phyloP scores from a whole-genome alignment of 305 asterid genomes.

The Solanum aculeatissimum region DNA sequence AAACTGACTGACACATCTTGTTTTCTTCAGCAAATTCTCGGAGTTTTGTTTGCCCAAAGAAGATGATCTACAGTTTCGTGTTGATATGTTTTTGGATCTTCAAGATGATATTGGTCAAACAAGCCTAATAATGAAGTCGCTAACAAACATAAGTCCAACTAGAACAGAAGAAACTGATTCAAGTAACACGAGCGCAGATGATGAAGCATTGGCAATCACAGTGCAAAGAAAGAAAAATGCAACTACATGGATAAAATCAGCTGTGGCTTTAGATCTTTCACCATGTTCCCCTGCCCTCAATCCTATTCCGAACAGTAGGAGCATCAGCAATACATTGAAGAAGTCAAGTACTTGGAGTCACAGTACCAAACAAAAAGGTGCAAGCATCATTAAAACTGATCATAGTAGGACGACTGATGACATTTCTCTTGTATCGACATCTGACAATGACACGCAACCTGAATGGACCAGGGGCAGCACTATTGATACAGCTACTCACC shows the following conservation, averaged over 20 bases:
- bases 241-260: conserved; percentile 50
- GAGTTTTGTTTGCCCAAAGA: conserved; percentile 38
- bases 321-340: conserved; percentile 8
- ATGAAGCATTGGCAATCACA: conserved; percentile 27
- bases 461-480: conserved; percentile 37
- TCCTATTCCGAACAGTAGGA: background rate
- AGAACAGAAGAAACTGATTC: conserved; percentile 23
- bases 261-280: conserved; percentile 53
- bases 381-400: conserved; percentile 11
- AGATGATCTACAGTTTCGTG: conserved; percentile 35
- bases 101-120: conserved; percentile 37
- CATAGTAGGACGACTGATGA: conserved; percentile 6
- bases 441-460: conserved; percentile 17
- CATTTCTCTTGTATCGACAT: conserved; percentile 8
- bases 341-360: conserved; percentile 6
- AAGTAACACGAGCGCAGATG: conserved; percentile 17
- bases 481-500: conserved; percentile 16
- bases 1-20: background rate
- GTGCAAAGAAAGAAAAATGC: conserved; percentile 52
- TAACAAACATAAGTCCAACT: conserved; percentile 32
- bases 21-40: conserved; percentile 40
- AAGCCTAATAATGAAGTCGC: conserved; percentile 40
- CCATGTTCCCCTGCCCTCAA: conserved; percentile 8
- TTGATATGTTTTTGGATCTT: conserved; percentile 44
- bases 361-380: conserved; percentile 19